Conservation (phyloP, 1,284 basidiomycete genomes). For the Meripilus lineatus region DNA sequence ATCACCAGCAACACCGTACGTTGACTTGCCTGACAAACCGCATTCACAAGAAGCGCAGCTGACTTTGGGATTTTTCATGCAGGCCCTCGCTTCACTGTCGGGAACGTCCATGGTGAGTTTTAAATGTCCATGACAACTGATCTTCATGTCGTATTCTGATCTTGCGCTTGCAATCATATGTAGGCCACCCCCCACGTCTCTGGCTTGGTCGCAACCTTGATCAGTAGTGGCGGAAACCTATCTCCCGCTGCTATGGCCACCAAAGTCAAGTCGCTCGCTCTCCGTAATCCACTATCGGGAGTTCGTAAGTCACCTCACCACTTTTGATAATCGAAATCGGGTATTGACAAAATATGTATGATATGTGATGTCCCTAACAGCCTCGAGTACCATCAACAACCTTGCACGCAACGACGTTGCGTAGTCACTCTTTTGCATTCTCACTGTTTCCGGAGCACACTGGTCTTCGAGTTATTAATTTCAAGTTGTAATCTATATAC, state of each 20-base stretch:
- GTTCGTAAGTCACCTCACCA: constrained; percentile 21
- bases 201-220: constrained; percentile 33
- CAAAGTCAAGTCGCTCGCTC: constrained; percentile 18
- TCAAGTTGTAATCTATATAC: no score
- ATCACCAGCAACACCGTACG: no score
- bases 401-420: constrained; percentile 23
- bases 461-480: no score
- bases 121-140: no score
- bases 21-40: background rate
- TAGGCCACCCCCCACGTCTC: constrained; percentile 29
- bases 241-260: constrained; percentile 25
- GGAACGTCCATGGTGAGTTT: constrained; percentile 27
- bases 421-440: no score
- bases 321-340: no score
- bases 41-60: no score
- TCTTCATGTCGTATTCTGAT: no score
- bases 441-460: no score
- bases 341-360: background rate
- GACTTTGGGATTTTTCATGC: background rate
- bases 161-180: no score
- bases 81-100: constrained; percentile 25
- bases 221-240: constrained; percentile 24
- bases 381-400: constrained; percentile 21
- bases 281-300: constrained; percentile 23
- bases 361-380: constrained; percentile 14